phyloP scores from a whole-genome alignment of 2,329 filamentous ascomycete species.

The Penicillium sp. region DNA sequence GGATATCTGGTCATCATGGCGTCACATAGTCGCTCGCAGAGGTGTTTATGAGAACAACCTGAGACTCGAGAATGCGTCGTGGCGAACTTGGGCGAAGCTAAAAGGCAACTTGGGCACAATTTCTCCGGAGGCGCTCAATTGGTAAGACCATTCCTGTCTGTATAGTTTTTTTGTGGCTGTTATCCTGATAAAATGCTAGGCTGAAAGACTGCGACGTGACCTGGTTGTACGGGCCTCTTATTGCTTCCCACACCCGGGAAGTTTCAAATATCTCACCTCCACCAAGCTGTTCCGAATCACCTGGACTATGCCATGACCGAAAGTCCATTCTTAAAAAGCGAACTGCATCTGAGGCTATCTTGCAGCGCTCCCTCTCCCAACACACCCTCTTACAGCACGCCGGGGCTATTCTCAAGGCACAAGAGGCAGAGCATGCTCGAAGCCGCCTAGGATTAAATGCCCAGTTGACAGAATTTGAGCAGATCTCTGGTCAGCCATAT shows the following conservation, averaged over 20 bases:
- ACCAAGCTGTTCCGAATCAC: constrained; percentile 62
- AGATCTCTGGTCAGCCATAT: constrained; percentile 54
- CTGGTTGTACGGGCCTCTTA: constrained; percentile 93
- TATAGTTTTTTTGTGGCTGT: background rate
- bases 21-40: constrained; percentile 82
- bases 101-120: constrained; percentile 87
- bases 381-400: constrained; percentile 90
- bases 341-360: constrained; percentile 93
- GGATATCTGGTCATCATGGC: constrained; percentile 97
- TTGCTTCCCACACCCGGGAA: constrained; percentile 67
- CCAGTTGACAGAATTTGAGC: constrained; percentile 62
- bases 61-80: constrained; percentile 91
- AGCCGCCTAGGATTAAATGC: constrained; percentile 63
- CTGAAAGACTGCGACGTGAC: constrained; percentile 97
- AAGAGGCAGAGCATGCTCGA: constrained; percentile 65
- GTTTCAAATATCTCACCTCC: constrained; percentile 55
- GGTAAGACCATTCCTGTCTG: constrained; percentile 62
- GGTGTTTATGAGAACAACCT: constrained; percentile 80
- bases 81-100: constrained; percentile 94
- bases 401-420: constrained; percentile 81
- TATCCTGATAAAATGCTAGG: constrained; percentile 58
- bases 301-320: constrained; percentile 71
- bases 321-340: constrained; percentile 97
- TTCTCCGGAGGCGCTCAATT: constrained; percentile 89
- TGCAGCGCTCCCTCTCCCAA: constrained; percentile 84